Percentiles rank a stretch among this genome's conserved stretches.
Evolutionary conservation across 495 filamentous ascomycete genomes (phyloP).

Genomic region (Terfezia claveryi): DNA sequence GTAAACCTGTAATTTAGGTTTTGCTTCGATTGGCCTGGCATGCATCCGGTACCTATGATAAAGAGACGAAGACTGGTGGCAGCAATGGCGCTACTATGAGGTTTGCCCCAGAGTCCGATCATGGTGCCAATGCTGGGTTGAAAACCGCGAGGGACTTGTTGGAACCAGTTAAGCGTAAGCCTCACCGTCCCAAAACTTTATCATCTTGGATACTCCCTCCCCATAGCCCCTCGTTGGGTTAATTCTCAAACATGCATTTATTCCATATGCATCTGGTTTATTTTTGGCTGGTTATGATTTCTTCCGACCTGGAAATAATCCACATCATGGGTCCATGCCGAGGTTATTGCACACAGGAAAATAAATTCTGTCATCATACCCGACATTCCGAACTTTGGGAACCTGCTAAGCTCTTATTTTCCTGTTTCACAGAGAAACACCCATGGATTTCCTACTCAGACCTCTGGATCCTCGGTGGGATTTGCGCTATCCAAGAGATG

Average conservation of each 20-base stretch:
- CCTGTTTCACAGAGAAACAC: constrained; percentile 38
- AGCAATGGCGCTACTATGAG: constrained; percentile 97
- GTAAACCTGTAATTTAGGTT: constrained; percentile 22
- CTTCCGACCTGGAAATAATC: too few species aligned
- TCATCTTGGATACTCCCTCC: too few species aligned
- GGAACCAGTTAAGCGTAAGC: constrained; percentile 60
- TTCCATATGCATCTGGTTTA: too few species aligned
- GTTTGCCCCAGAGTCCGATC: constrained; percentile 74
- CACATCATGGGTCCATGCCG: too few species aligned
- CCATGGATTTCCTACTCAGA: constrained; percentile 94
- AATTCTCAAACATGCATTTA: too few species aligned
- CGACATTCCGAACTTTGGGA: background rate
- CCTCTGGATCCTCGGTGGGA: constrained; percentile 80
- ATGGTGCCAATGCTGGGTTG: constrained; percentile 87
- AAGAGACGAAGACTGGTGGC: constrained; percentile 71
- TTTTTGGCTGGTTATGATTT: too few species aligned
- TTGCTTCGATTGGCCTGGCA: constrained; percentile 74
- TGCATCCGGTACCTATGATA: constrained; percentile 71
- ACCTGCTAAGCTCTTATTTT: background rate
- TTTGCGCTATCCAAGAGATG: constrained; percentile 85
- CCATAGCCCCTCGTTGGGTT: too few species aligned
- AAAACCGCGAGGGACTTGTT: constrained; percentile 77
- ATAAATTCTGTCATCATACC: background rate
- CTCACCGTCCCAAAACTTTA: background rate
- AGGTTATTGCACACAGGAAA: too few species aligned